phyloP scores from a whole-genome alignment of 768 basidiomycete species.

The Lyophyllum atratum region DNA sequence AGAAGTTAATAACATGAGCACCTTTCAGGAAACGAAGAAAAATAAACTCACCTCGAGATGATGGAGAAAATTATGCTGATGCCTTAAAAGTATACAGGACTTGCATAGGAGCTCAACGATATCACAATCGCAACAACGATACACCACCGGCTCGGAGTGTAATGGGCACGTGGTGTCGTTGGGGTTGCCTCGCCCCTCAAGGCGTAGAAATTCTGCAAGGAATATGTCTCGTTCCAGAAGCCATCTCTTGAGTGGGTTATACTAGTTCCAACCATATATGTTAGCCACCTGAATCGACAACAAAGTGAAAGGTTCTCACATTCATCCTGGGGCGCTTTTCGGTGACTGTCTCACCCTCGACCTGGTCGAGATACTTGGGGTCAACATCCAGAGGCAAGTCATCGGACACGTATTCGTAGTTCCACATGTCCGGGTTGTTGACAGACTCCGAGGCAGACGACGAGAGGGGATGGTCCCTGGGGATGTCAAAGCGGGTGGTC shows the following conservation, averaged over 20 bases:
- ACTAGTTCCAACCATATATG: background rate
- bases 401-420: too few relatives aligned
- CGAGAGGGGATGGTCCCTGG: too few relatives aligned
- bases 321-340: too few relatives aligned
- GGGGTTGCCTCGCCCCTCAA: constrained; percentile 6
- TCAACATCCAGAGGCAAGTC: too few relatives aligned
- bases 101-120: constrained; percentile 2
- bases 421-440: too few relatives aligned
- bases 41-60: background rate
- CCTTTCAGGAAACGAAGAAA: background rate
- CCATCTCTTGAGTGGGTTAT: constrained; percentile 1
- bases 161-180: background rate
- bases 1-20: background rate
- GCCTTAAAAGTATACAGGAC: background rate
- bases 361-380: too few relatives aligned
- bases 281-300: too few relatives aligned
- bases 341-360: too few relatives aligned
- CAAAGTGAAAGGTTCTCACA: too few relatives aligned
- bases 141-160: background rate
- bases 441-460: too few relatives aligned
- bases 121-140: constrained; percentile 7
- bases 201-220: background rate
- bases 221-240: constrained; percentile 1
- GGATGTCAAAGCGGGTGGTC: too few relatives aligned
- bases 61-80: constrained; percentile 2